Percentiles rank a stretch among this genome's conserved stretches.
These are phyloP conservation scores for Penicillium macrosclerotiorum DNA, from an alignment of 495 filamentous ascomycete genomes.

Conservation along the genomic window DNA sequence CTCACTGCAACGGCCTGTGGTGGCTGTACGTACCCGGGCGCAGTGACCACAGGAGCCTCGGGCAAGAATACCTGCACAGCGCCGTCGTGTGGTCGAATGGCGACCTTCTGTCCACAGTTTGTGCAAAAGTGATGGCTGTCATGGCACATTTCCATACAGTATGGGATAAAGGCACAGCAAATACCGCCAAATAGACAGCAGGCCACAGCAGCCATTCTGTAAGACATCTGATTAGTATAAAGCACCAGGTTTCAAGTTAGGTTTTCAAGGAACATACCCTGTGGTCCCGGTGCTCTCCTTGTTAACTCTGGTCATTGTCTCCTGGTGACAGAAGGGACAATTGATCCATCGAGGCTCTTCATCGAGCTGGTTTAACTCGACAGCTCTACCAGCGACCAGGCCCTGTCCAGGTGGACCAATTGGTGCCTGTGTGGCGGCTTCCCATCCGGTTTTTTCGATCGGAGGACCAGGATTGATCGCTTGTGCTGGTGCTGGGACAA, in stretches of 20 bases:
- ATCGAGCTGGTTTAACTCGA: slow-evolving; percentile 1
- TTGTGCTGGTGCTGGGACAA: slow-evolving; percentile 1
- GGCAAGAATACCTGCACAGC: slow-evolving; percentile 8
- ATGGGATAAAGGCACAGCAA: slow-evolving; percentile 15
- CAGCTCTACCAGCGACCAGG: background rate
- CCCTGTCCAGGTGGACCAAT: slow-evolving; percentile 2
- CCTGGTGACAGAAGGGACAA: slow-evolving; percentile 17
- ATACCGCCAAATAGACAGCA: slow-evolving; percentile 21
- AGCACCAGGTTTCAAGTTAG: background rate
- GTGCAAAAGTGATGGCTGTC: slow-evolving; percentile 18
- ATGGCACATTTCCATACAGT: slow-evolving; percentile 19
- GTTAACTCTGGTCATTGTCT: slow-evolving; percentile 6
- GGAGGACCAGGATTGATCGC: background rate
- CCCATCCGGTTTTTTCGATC: slow-evolving; percentile 8
- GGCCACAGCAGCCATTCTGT: slow-evolving; percentile 12
- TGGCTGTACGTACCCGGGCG: slow-evolving; percentile 3
- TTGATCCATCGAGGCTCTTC: slow-evolving; percentile 10
- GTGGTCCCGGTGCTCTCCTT: slow-evolving; percentile 16
- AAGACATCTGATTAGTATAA: background rate
- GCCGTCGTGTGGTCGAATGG: slow-evolving; percentile 10
- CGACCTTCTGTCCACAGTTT: slow-evolving; percentile 8
- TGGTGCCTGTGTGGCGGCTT: slow-evolving; percentile 3
- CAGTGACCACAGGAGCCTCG: slow-evolving; percentile 1
- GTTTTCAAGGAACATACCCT: slow-evolving; percentile 4
- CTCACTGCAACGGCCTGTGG: slow-evolving; percentile 10